Base-by-base conservation (phyloP, 1,139 yeast species). In the Wickerhamomyces sp. region DNA sequence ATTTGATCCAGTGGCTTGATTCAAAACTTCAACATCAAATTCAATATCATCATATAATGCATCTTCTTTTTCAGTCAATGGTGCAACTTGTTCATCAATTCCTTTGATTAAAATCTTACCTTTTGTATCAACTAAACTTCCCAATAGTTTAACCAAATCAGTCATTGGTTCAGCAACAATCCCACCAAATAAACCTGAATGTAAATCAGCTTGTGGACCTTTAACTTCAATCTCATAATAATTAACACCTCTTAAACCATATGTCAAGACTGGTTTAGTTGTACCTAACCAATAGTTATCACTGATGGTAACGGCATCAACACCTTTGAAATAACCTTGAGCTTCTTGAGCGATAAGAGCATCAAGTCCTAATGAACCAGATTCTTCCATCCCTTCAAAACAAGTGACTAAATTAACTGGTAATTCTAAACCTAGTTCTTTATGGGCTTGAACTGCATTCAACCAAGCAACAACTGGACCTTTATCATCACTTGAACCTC, bases 201-300 rank as follows among this genome's bases (percentile, higher is more conserved):
- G 99, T 69, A 93, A 78, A 66, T 94, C 99, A 9, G 99, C 97
- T 42, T 87, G 91, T 35, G 99, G 99, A 23, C 99, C 99, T 49
- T 77, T 76, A 52, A 93, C 71, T 34, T 76, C 69, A 57, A 91
- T 70, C 66, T 89, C 89, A 71, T 93, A 93, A 74, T 94, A 94
- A 71, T 87, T 87, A 62, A 93, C 88, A 53, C 99, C 99, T 69
- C 99, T 84, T 60, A 93, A 81, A 43, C 99, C 99, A 67, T 93
- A 93, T 36, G 99, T 94, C 62, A 93, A 79, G 7, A 89, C 98
- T 18, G 99, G 99, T 65, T 93, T 91, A 57, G 81, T 81, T 51
- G 98, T 91, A 53, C 99, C 99, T 52, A 93, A 77, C 99, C 99
- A 93, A 72, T 94, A 94, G 73, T 94, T 93, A 70, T 93, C 99